These are phyloP conservation scores for Elongisporangium senticosum DNA, from an alignment of 352 stramenopile genomes.

Conservation along the genomic window DNA sequence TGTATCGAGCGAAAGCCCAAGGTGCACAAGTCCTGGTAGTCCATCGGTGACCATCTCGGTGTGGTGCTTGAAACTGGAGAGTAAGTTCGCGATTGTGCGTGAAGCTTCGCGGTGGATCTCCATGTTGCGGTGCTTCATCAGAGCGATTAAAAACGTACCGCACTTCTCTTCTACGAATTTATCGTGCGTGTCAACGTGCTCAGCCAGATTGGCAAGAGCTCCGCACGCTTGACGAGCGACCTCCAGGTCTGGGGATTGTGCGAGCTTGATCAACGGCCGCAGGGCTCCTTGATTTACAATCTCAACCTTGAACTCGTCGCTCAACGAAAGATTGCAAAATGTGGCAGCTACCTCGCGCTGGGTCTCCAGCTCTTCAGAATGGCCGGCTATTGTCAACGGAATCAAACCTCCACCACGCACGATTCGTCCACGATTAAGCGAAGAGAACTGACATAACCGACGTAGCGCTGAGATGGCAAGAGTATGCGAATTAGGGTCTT, in stretches of 20 bases:
- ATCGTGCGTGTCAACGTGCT: conserved; percentile 92
- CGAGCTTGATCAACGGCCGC: conserved; percentile 74
- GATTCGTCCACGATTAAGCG: conserved; percentile 85
- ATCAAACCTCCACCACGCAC: conserved; percentile 82
- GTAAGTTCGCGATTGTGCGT: conserved; percentile 90
- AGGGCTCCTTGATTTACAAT: conserved; percentile 83
- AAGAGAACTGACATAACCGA: conserved; percentile 87
- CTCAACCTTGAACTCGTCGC: conserved; percentile 88
- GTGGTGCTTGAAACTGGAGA: conserved; percentile 92
- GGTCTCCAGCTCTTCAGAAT: conserved; percentile 90
- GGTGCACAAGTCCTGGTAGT: conserved; percentile 84
- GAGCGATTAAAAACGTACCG: conserved; percentile 61
- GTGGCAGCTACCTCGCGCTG: conserved; percentile 92
- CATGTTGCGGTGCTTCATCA: conserved; percentile 83
- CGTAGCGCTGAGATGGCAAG: conserved; percentile 90
- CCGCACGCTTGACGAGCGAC: conserved; percentile 90
- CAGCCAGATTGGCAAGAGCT: conserved; percentile 91
- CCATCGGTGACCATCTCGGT: conserved; percentile 88
- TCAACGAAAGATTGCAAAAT: conserved; percentile 92
- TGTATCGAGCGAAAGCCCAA: conserved; percentile 85
- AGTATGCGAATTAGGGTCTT: conserved; percentile 88
- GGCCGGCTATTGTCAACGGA: conserved; percentile 78
- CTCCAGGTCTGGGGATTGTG: conserved; percentile 89
- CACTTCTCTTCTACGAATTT: conserved; percentile 73
- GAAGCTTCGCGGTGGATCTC: conserved; percentile 94